Conservation (phyloP, 805 yeast species). For the Candida sanyiensis region DNA sequence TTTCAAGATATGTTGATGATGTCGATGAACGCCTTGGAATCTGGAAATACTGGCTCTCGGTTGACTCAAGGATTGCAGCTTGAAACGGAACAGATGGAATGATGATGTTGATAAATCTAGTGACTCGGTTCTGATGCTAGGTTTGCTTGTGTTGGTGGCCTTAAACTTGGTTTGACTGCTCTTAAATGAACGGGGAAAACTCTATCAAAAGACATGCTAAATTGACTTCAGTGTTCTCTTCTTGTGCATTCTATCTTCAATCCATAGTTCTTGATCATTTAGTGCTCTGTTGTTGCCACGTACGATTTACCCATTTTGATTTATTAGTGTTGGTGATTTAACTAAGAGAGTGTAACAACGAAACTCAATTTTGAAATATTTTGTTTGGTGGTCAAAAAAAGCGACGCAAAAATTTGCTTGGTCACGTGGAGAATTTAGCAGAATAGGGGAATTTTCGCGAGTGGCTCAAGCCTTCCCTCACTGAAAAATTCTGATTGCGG, state of each 20-base stretch:
- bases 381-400: conserved; percentile 8
- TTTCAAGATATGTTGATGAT: no score
- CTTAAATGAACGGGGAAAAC: no score
- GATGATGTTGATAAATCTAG: no score
- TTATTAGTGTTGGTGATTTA: conserved; percentile 11
- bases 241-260: neutral
- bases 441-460: conserved; percentile 4
- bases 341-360: conserved; percentile 4
- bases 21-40: no score
- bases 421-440: conserved; percentile 9
- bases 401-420: conserved; percentile 11
- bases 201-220: neutral
- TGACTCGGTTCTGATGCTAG: no score
- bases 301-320: conserved; percentile 28
- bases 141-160: neutral
- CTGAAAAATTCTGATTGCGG: no score
- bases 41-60: neutral
- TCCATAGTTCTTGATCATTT: conserved; percentile 2
- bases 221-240: neutral
- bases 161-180: no score
- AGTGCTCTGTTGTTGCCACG: conserved; percentile 10
- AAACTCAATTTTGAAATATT: conserved; percentile 1
- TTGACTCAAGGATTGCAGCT: neutral
- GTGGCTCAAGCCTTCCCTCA: no score
- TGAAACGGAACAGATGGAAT: neutral